Base-by-base conservation (phyloP, 129 eudicot species). In the Escallonia rubra region DNA sequence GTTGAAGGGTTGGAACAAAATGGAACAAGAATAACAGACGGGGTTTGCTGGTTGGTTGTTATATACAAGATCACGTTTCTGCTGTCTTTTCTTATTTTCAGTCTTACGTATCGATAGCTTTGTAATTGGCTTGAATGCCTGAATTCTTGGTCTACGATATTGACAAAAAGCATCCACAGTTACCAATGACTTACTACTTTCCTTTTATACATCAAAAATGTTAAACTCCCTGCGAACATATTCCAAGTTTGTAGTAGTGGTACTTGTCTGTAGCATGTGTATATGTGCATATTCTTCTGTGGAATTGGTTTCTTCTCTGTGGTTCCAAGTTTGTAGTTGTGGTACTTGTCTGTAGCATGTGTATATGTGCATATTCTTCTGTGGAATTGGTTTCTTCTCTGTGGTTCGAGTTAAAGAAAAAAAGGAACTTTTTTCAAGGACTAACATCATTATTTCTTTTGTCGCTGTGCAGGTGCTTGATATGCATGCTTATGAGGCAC, bases 401-500 rank as follows among this genome's bases (percentile, higher is more conserved):
- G 41, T 48, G 56, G 41, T 43, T 72, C 34, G 0, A 23, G 34
- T 23, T 23, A 23, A 23, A 23, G 34, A 23, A 23, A 23, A 23
- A 23, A 23, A 23, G 34, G 34, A 53, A 70, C 15, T 13, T 10
- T 50, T 67, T 10, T 23, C 41, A 10, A 72, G 50, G 38, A 5
- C 13, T 8, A 10, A 40, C 23, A 11, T 69, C 34, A 38, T 60
- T 47, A 23, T 70, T 50, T 23, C 34, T 23, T 57, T 3, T 73
- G 68, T 44, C 10, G 47, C 48, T 59, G 34, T 67, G 52, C 68
- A 92, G 98, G 98, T 93, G 61, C 96, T 93, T 74, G 98, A 93
- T 79, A 75, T 89, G 85, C 90, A 72, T 77, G 81, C 90, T 41
- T 89, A 93, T 70, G 96, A 82, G 71, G 92, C 86, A 69, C 85